A percentile compares a stretch with the other conserved stretches of the same genome.
Conservation (phyloP, 768 basidiomycete species). For the Suillus decipiens region DNA sequence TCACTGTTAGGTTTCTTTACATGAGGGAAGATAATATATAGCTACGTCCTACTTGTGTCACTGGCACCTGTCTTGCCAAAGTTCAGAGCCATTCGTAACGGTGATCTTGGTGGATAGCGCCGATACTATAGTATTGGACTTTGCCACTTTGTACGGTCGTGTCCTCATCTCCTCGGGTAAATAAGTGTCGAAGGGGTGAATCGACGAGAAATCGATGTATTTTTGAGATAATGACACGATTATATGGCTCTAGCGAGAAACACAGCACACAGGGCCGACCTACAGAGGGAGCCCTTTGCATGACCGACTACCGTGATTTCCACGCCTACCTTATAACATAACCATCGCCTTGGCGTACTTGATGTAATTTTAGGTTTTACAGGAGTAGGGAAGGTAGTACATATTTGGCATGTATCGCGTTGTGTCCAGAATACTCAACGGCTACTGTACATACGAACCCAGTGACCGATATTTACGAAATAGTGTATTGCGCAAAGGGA, state of each 20-base stretch:
- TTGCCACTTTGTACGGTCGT: not conserved
- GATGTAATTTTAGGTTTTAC: not conserved
- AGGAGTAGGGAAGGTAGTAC: not conserved
- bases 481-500: conserved; percentile 15
- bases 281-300: no score
- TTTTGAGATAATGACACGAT: no score
- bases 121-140: not conserved
- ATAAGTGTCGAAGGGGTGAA: no score
- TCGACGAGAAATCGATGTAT: no score
- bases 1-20: not conserved
- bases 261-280: no score
- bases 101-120: not conserved
- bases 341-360: no score
- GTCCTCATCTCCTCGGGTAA: no score
- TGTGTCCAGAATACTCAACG: not conserved
- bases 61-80: no score
- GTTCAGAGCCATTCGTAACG: not conserved
- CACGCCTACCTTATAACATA: no score
- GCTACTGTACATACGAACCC: conserved; percentile 10
- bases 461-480: conserved; percentile 17
- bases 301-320: no score
- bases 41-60: not conserved
- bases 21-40: not conserved
- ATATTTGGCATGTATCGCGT: not conserved
- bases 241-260: no score